phyloP scores from a whole-genome alignment of 495 filamentous ascomycete genomes.

The Trypethelium eluteriae region DNA sequence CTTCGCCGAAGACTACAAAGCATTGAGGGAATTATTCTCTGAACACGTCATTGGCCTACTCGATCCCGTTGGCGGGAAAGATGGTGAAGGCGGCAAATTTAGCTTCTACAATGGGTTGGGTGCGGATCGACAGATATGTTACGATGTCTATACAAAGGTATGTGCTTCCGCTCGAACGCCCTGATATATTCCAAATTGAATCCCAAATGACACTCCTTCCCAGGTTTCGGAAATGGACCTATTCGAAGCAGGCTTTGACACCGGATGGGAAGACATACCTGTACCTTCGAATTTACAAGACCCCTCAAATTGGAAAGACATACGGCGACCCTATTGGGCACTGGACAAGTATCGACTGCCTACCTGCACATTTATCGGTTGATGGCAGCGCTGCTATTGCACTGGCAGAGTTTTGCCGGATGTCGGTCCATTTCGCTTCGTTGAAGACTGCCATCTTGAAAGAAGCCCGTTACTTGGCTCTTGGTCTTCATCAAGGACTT shows the following conservation, averaged over 20 bases:
- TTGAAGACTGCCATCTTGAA: conserved; percentile 18
- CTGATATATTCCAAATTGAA: neutral
- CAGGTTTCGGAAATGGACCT: conserved; percentile 82
- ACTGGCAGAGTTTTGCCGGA: neutral
- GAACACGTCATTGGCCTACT: conserved; percentile 77
- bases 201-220: neutral
- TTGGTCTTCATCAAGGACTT: conserved; percentile 28
- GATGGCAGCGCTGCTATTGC: conserved; percentile 10
- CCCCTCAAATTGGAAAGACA: conserved; percentile 72
- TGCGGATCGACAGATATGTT: conserved; percentile 83
- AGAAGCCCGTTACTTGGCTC: conserved; percentile 26
- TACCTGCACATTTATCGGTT: conserved; percentile 39
- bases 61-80: conserved; percentile 40
- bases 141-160: conserved; percentile 84
- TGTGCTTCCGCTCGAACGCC: conserved; percentile 1
- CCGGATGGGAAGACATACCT: conserved; percentile 70
- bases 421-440: neutral
- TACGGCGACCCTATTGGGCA: conserved; percentile 80
- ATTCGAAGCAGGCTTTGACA: conserved; percentile 82
- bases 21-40: conserved; percentile 77
- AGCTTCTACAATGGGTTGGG: conserved; percentile 95
- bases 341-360: conserved; percentile 68
- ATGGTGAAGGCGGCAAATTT: conserved; percentile 53
- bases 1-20: conserved; percentile 84
- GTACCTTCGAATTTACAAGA: conserved; percentile 50